phyloP scores from a whole-genome alignment of 1,284 basidiomycete genomes.

The Ustilago trichophora region DNA sequence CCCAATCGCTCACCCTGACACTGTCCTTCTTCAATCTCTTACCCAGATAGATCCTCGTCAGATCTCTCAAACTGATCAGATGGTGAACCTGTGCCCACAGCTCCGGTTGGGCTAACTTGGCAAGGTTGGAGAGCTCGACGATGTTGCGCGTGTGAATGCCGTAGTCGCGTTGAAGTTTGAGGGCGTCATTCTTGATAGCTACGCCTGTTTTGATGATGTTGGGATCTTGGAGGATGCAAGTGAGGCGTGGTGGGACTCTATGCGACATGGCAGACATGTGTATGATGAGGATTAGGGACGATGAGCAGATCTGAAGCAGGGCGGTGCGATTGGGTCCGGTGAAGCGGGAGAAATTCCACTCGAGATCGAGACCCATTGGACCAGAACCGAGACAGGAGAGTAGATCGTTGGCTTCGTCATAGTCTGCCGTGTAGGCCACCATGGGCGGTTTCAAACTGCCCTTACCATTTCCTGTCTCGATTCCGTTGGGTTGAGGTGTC shows the following conservation, averaged over 20 bases:
- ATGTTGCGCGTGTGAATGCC: constrained; percentile 30
- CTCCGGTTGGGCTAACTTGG: constrained; percentile 35
- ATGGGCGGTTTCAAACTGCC: constrained; percentile 17
- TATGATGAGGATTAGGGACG: constrained; percentile 40
- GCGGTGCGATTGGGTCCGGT: constrained; percentile 26
- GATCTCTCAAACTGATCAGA: constrained; percentile 53
- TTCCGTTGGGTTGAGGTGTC: no score
- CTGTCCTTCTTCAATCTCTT: constrained; percentile 44
- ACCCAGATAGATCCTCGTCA: constrained; percentile 49
- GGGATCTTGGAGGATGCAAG: constrained; percentile 35
- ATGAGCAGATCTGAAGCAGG: constrained; percentile 46
- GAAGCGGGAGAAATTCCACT: constrained; percentile 44
- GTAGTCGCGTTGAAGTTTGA: constrained; percentile 56
- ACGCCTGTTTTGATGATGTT: constrained; percentile 54
- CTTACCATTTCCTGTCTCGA: not conserved
- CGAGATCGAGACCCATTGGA: constrained; percentile 54
- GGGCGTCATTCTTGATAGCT: constrained; percentile 47
- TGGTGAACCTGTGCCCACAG: constrained; percentile 19
- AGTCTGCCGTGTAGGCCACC: constrained; percentile 33
- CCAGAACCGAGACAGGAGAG: constrained; percentile 27
- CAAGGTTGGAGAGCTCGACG: constrained; percentile 49
- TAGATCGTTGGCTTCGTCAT: constrained; percentile 28
- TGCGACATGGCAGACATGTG: constrained; percentile 47
- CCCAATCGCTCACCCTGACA: constrained; percentile 51
- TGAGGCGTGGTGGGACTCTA: constrained; percentile 21